These are phyloP conservation scores for Penicillium sp. DNA, from an alignment of 2,329 filamentous ascomycete genomes.

Conservation along the genomic window DNA sequence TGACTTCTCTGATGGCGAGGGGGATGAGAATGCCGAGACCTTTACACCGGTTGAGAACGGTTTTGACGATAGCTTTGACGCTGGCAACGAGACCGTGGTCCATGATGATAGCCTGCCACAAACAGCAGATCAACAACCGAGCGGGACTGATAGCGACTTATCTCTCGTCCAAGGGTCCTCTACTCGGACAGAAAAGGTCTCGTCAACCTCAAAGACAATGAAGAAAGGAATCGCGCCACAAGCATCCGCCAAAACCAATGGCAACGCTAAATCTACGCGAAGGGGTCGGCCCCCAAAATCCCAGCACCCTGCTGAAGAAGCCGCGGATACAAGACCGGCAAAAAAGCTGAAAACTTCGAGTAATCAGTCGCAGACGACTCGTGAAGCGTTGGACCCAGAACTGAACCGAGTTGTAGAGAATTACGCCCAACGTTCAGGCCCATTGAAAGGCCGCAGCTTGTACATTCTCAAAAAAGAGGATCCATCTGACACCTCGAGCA, in stretches of 20 bases:
- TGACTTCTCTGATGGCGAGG: conserved; percentile 40
- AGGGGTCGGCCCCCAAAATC: conserved; percentile 34
- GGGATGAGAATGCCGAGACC: conserved; percentile 35
- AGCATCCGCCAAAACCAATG: conserved; percentile 17
- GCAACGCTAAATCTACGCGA: conserved; percentile 28
- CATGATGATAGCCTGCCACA: conserved; percentile 18
- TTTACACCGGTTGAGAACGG: conserved; percentile 28
- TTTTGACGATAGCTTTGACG: conserved; percentile 27
- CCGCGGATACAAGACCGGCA: conserved; percentile 23
- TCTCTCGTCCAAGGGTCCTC: conserved; percentile 13
- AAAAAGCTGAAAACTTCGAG: conserved; percentile 34
- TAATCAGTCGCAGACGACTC: conserved; percentile 22
- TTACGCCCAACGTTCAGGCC: conserved; percentile 44
- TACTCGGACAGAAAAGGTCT: conserved; percentile 12
- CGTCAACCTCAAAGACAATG: conserved; percentile 20
- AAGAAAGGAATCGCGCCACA: conserved; percentile 19
- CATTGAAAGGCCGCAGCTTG: conserved; percentile 49
- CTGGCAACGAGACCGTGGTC: conserved; percentile 24
- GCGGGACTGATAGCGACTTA: conserved; percentile 19
- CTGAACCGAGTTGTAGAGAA: conserved; percentile 45
- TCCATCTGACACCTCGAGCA: conserved; percentile 53
- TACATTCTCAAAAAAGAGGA: conserved; percentile 53
- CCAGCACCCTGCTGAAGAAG: conserved; percentile 22
- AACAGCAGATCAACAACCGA: conserved; percentile 14
- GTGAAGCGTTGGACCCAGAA: conserved; percentile 34